Percentiles rank a stretch among this genome's conserved stretches.
phyloP scores from a whole-genome alignment of 179 eudicot species.

The Vitellaria paradoxa region DNA sequence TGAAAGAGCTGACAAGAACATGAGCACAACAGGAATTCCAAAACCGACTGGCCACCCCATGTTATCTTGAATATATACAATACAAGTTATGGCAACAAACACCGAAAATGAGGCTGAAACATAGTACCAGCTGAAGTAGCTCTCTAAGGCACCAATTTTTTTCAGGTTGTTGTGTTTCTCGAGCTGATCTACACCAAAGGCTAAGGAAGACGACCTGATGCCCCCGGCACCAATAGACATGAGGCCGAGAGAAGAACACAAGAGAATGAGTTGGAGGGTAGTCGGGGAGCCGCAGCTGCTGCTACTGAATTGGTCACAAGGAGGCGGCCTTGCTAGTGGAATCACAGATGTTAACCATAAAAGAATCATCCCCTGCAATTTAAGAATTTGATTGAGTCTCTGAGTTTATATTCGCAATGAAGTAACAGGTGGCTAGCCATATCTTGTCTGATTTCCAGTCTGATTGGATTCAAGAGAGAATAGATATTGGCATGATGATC shows the following conservation, averaged over 20 bases:
- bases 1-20: conserved; percentile 37
- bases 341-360: conserved; percentile 53
- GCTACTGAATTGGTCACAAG: conserved; percentile 15
- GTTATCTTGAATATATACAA: conserved; percentile 65
- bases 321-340: conserved; percentile 48
- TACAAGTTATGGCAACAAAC: conserved; percentile 35
- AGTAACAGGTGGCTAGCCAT: background rate
- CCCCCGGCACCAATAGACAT: conserved; percentile 54
- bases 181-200: conserved; percentile 58
- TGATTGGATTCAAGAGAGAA: background rate
- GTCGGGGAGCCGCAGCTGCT: conserved; percentile 20
- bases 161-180: background rate
- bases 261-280: conserved; percentile 26
- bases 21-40: conserved; percentile 47
- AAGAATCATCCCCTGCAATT: conserved; percentile 47
- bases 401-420: too few relatives aligned
- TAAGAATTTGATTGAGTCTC: background rate
- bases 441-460: background rate
- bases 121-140: conserved; percentile 53
- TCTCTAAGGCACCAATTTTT: conserved; percentile 28
- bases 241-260: conserved; percentile 38
- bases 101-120: conserved; percentile 26
- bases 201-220: conserved; percentile 42
- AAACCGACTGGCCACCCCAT: conserved; percentile 67
- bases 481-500: background rate